Evolutionary conservation across 2,329 filamentous ascomycete species (phyloP).

Genomic region (Talaromyces sp.): DNA sequence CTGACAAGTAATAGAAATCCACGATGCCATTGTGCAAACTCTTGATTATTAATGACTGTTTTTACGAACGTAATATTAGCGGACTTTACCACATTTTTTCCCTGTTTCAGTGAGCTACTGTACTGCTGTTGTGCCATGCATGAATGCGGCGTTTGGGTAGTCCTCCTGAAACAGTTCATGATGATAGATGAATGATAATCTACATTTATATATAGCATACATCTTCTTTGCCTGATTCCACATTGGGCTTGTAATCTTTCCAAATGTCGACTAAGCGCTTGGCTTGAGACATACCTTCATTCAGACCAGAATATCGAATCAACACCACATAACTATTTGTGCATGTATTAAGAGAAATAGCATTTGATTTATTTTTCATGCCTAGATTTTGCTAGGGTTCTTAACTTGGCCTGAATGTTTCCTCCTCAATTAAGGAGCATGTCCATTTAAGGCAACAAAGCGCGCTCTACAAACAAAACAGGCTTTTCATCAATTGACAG

Average conservation of each 20-base stretch:
- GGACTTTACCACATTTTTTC: background rate
- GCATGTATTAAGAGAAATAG: background rate
- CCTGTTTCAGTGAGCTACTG: background rate
- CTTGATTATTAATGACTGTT: slow-evolving; percentile 56
- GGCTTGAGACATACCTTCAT: background rate
- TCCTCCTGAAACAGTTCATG: background rate
- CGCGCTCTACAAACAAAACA: background rate
- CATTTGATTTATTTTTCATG: too few species aligned
- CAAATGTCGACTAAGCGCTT: background rate
- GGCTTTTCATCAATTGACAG: background rate
- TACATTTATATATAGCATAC: background rate
- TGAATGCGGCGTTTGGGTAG: background rate
- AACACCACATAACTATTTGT: background rate
- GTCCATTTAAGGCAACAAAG: background rate
- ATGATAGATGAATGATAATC: background rate
- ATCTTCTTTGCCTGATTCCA: background rate
- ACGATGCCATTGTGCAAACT: slow-evolving; percentile 66
- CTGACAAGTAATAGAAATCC: slow-evolving; percentile 55
- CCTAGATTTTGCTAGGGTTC: too few species aligned
- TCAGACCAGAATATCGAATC: background rate
- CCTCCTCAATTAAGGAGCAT: background rate
- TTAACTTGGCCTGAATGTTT: too few species aligned
- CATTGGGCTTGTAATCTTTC: too few species aligned
- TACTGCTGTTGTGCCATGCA: background rate
- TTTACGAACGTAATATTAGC: background rate